Percentiles rank a stretch among this genome's conserved stretches.
phyloP scores from a whole-genome alignment of 495 filamentous ascomycete genomes.

The Penicillium antarcticum region DNA sequence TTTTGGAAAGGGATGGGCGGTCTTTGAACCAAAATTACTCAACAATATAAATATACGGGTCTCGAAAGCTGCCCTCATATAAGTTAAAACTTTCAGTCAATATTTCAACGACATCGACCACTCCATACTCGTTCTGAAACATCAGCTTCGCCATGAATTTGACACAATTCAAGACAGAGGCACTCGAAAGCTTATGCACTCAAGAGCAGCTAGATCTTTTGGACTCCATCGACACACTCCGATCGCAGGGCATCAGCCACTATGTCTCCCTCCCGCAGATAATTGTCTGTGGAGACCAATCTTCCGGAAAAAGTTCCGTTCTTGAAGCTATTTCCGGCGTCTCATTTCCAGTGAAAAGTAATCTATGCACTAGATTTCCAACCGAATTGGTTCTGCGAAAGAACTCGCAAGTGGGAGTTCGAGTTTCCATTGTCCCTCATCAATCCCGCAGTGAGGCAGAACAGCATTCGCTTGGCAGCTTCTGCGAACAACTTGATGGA shows the following conservation, averaged over 20 bases:
- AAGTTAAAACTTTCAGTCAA: too few species aligned
- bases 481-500: conserved; percentile 32
- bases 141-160: too few species aligned
- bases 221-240: conserved; percentile 55
- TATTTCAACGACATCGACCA: too few species aligned
- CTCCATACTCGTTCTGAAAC: too few species aligned
- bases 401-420: conserved; percentile 14
- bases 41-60: too few species aligned
- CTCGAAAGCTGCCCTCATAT: too few species aligned
- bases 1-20: too few species aligned
- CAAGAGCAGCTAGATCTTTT: conserved; percentile 48
- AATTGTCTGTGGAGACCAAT: conserved; percentile 65
- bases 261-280: conserved; percentile 56
- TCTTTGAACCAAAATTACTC: too few species aligned
- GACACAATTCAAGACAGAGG: conserved; percentile 7
- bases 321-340: conserved; percentile 65
- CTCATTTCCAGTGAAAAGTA: conserved; percentile 52
- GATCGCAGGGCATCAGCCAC: conserved; percentile 53
- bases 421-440: conserved; percentile 38
- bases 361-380: conserved; percentile 55
- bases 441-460: conserved; percentile 20
- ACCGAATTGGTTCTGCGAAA: conserved; percentile 56
- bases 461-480: conserved; percentile 21
- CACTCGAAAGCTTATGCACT: conserved; percentile 16
- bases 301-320: conserved; percentile 61